Conservation (phyloP, 2,329 filamentous ascomycete genomes). For the Penicillium paneum region DNA sequence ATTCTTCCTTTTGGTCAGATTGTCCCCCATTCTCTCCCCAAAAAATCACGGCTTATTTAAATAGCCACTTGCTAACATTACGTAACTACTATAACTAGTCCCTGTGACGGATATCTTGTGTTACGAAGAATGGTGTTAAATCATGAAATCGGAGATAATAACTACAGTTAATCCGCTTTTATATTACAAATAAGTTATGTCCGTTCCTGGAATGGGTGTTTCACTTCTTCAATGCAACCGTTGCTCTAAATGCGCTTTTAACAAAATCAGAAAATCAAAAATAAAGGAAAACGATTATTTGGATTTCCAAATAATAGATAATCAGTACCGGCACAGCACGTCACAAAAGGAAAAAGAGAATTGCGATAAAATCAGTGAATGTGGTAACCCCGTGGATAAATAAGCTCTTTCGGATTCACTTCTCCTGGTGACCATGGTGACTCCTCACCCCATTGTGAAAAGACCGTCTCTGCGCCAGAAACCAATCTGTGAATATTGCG, state of each 20-base stretch:
- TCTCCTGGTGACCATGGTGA: constrained; percentile 17
- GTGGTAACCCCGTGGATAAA: background rate
- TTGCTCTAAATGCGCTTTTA: background rate
- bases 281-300: background rate
- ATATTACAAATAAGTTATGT: background rate
- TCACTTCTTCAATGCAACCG: background rate
- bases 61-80: too few relatives aligned
- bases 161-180: too few relatives aligned
- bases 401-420: background rate
- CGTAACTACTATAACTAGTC: too few relatives aligned
- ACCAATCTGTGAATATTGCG: constrained; percentile 26
- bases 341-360: too few relatives aligned
- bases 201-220: background rate
- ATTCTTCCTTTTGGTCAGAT: background rate
- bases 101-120: too few relatives aligned
- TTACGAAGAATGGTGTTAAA: too few relatives aligned
- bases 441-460: constrained; percentile 20
- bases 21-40: too few relatives aligned
- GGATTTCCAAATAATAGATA: too few relatives aligned
- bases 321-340: too few relatives aligned
- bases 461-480: constrained; percentile 16
- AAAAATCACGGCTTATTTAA: too few relatives aligned
- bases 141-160: too few relatives aligned
- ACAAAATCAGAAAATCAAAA: background rate
- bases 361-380: background rate